These are phyloP conservation scores for Pyrenula massariospora DNA, from an alignment of 495 filamentous ascomycete genomes.

Conservation along the genomic window DNA sequence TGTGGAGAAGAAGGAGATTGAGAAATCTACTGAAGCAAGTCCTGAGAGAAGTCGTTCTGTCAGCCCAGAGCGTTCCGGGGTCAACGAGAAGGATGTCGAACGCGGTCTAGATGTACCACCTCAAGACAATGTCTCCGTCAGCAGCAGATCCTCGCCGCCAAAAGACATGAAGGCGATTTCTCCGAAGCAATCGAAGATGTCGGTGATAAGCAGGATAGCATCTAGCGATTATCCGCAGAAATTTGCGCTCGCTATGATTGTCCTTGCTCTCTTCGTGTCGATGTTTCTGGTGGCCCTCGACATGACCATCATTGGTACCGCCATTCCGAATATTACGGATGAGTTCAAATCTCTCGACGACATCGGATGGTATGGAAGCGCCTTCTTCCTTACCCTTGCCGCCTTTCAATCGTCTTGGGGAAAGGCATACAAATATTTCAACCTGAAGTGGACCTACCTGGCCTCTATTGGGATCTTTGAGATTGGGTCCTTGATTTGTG, in stretches of 20 bases:
- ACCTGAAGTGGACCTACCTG: slow-evolving; percentile 37
- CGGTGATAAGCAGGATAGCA: background rate
- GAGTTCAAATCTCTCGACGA: slow-evolving; percentile 34
- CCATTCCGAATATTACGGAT: slow-evolving; percentile 38
- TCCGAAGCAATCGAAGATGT: background rate
- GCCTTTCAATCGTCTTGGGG: slow-evolving; percentile 42
- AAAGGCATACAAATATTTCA: slow-evolving; percentile 41
- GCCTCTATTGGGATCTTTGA: slow-evolving; percentile 58
- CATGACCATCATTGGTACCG: slow-evolving; percentile 27
- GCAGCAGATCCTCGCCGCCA: background rate
- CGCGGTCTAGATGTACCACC: background rate
- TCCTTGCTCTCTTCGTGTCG: background rate
- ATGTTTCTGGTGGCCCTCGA: slow-evolving; percentile 4
- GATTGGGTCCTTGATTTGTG: slow-evolving; percentile 43
- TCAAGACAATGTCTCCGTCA: background rate
- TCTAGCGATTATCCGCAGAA: slow-evolving; percentile 20
- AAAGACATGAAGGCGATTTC: background rate
- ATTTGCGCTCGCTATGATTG: slow-evolving; percentile 3
- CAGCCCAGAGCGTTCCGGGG: background rate
- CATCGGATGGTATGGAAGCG: slow-evolving; percentile 43
- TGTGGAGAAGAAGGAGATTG: background rate
- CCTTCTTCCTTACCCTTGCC: slow-evolving; percentile 42
- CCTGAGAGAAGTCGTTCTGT: background rate
- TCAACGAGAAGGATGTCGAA: background rate
- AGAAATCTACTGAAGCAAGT: background rate